Evolutionary conservation across 176 grass and related monocot species (phyloP), one percentile per base, ranked within the genome.

Genomic region (Thalia dealbata): DNA sequence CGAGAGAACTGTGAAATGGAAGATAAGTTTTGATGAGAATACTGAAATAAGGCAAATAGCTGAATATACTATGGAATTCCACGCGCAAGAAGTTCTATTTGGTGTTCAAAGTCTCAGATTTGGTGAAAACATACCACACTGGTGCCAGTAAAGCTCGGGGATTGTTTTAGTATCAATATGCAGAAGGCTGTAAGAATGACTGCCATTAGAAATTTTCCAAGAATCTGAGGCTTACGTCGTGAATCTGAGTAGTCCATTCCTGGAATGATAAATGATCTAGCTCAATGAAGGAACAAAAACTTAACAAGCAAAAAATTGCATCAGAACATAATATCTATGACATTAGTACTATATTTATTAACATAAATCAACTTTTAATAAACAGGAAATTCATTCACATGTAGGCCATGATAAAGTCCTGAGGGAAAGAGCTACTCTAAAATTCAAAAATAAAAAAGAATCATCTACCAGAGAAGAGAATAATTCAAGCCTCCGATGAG

Each of bases 81-180:
- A n/a, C n/a, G 32, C 32, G 4, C 19, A 22, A 22, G 21, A 58
- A 58, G 21, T 19, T 58, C 6, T 7, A 58, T 58, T 58, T 58
- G 54, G 19, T n/a, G n/a, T 58, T n/a, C 54, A n/a, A 58, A 58
- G n/a, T 58, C 18, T 58, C 54, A 58, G 21, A 44, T 24, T 70
- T 26, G 67, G 21, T 30, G 54, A 73, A 81, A 79, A 74, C 82
- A 66, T 82, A 97, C 95, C 87, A 86, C 71, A 79, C 82, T 93
- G 64, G 73, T 86, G 66, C 87, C 87, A 77, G 71, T 77, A 77
- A 99, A 92, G 79, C 83, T 85, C 88, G 87, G 90, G 79, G 90
- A 93, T 79, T 93, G 95, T 83, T 91, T 99, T 77, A 99, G 72
- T 76, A 93, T 81, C 81, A 88, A 90, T 86, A 99, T 71, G 89